A percentile compares a stretch with the other conserved stretches of the same genome.
These are phyloP conservation scores for Nicotiana attenuata DNA, from an alignment of 257 asterid genomes.

Conservation along the genomic window DNA sequence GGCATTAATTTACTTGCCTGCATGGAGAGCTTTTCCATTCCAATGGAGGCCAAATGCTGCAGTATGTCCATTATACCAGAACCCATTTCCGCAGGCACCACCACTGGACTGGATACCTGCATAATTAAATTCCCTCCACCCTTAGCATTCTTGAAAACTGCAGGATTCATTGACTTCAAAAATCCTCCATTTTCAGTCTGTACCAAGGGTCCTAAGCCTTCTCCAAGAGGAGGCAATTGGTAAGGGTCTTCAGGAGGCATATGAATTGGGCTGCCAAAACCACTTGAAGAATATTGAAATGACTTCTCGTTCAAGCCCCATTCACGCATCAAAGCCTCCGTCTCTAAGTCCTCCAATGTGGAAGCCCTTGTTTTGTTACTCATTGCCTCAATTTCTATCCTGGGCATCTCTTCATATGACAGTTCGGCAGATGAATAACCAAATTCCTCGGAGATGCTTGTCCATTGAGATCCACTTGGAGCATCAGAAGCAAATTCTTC, in stretches of 20 bases:
- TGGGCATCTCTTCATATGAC: constrained; percentile 27
- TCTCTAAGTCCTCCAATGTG: constrained; percentile 75
- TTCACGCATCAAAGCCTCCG: constrained; percentile 77
- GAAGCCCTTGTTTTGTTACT: constrained; percentile 49
- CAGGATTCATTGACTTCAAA: constrained; percentile 84
- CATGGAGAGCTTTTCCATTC: constrained; percentile 89
- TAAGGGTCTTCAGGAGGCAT: constrained; percentile 46
- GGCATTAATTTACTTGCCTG: constrained; percentile 95
- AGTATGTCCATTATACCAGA: constrained; percentile 77
- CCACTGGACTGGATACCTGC: constrained; percentile 94
- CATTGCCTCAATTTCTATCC: constrained; percentile 33
- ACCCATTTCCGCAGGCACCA: constrained; percentile 96
- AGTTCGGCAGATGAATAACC: constrained; percentile 24
- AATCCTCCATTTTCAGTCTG: constrained; percentile 82
- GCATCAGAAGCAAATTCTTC: constrained; percentile 21
- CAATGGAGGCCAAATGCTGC: constrained; percentile 77
- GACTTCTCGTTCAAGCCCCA: constrained; percentile 75
- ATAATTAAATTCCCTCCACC: constrained; percentile 71
- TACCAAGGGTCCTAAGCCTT: constrained; percentile 77
- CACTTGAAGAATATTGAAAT: constrained; percentile 60
- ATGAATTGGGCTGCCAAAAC: constrained; percentile 63
- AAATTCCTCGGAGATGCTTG: constrained; percentile 34
- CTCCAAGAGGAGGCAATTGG: constrained; percentile 66
- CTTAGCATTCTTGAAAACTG: constrained; percentile 54
- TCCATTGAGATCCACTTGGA: constrained; percentile 42